Evolutionary conservation across 768 basidiomycete species (phyloP), one percentile per base, ranked within the genome.

Genomic region (Termitomyces sp.): DNA sequence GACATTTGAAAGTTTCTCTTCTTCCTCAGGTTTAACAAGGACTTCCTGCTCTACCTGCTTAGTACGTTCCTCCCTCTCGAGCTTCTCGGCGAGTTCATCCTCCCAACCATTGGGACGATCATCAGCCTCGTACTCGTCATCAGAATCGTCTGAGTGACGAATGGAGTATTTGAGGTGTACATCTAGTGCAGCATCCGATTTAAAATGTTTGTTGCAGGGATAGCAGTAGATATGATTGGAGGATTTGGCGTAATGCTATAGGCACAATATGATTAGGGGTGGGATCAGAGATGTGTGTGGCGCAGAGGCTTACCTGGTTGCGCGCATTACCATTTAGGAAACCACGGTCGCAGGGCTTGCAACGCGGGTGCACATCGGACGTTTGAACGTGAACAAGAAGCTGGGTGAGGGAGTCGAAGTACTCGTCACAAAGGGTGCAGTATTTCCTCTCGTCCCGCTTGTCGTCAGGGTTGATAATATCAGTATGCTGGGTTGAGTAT

Each of bases 51-150:
- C 58, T 0, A 32, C 41, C 6, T 56, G 58, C 4, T 33, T 42
- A 6, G 33, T 36, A 15, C 58, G 41, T 13, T 49, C 51, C 23
- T 49, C 54, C 27, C 18, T 56, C 3, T 59, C 54, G 7, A 44
- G 48, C 4, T 32, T 13, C 7, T 42, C 44, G 3, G 47, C 58
- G 5, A 59, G 20, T n/a, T 56, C 58, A 18, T 59, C 58, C 33
- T 56, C 58, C 58, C 58, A 59, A n/a, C 58, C 58, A 25, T 49
- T 23, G 2, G 54, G 46, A 29, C 18, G 48, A 11, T 35, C 38
- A 18, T 48, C 56, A 7, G 18, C 31, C 5, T 43, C 50, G 5
- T 49, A 35, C 20, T 47, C 54, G 15, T 43, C 47, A 11, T 59
- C 58, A 0, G 54, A 56, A 49, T 59, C 52, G 23, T 50, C 51